Percentiles rank a stretch among this genome's conserved stretches.
Conservation (phyloP, 352 stramenopile genomes). For the Globisporangium ultimum region DNA sequence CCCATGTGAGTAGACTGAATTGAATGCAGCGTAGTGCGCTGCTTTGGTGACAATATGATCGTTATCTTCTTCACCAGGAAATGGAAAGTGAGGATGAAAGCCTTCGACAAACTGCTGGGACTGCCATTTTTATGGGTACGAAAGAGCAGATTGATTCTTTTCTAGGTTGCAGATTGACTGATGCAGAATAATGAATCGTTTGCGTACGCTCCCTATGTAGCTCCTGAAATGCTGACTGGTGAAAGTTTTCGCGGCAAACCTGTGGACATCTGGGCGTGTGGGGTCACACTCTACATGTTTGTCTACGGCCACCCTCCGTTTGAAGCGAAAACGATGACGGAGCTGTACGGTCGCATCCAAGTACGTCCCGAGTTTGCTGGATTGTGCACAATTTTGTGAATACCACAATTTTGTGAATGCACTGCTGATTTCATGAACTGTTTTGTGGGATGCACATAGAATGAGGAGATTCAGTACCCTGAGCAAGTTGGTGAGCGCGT, state of each 20-base stretch:
- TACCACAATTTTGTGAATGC: too few species aligned
- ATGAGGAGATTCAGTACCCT: conserved; percentile 61
- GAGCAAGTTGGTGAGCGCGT: conserved; percentile 36
- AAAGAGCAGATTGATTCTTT: too few species aligned
- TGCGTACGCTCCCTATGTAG: conserved; percentile 14
- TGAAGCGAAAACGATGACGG: conserved; percentile 81
- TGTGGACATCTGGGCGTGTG: conserved; percentile 94
- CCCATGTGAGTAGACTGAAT: conserved; percentile 35
- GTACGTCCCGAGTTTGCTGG: conserved; percentile 17
- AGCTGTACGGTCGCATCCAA: conserved; percentile 92
- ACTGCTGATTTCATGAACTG: neutral
- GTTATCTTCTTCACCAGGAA: conserved; percentile 29
- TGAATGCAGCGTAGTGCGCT: too few species aligned
- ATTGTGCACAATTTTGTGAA: too few species aligned
- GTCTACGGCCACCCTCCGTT: conserved; percentile 93
- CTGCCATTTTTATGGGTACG: conserved; percentile 71
- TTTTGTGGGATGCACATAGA: conserved; percentile 18
- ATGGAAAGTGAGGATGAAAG: conserved; percentile 71
- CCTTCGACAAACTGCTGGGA: conserved; percentile 70
- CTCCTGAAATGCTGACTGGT: conserved; percentile 77
- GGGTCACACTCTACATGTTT: conserved; percentile 97
- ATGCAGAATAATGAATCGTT: too few species aligned
- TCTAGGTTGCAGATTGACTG: too few species aligned
- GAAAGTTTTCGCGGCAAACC: conserved; percentile 75
- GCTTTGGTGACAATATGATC: neutral